Conservation (phyloP, 192 early-diverging fungal species). For the Backusella tuberculispora region DNA sequence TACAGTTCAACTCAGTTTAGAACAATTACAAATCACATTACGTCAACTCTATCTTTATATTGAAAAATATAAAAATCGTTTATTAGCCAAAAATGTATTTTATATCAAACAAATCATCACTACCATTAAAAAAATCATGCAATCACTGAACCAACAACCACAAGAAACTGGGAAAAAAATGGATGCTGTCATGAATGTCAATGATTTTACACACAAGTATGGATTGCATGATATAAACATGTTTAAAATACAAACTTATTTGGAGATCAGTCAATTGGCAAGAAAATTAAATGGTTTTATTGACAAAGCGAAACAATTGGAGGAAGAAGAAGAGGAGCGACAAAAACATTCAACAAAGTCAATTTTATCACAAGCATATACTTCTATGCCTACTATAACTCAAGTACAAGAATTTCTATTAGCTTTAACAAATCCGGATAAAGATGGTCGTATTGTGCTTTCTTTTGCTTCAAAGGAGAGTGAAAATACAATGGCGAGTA, state of each 20-base stretch:
- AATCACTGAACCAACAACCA: conserved; percentile 18
- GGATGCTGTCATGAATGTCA: conserved; percentile 53
- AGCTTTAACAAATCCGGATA: conserved; percentile 60
- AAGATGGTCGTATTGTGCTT: conserved; percentile 73
- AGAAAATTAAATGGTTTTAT: conserved; percentile 65
- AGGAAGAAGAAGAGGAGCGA: conserved; percentile 7
- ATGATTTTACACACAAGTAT: conserved; percentile 71
- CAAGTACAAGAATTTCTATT: conserved; percentile 60
- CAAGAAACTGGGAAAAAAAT: conserved; percentile 22
- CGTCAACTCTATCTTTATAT: conserved; percentile 71
- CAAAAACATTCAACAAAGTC: not conserved
- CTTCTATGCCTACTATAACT: conserved; percentile 46
- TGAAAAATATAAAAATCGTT: conserved; percentile 63
- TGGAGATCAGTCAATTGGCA: conserved; percentile 71
- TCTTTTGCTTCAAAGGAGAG: conserved; percentile 22
- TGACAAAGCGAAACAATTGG: conserved; percentile 40
- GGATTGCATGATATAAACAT: conserved; percentile 83
- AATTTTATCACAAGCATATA: not conserved
- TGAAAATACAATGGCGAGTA: conserved; percentile 5
- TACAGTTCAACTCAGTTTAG: conserved; percentile 58
- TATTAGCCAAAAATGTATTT: conserved; percentile 72
- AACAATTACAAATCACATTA: conserved; percentile 53
- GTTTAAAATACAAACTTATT: conserved; percentile 73
- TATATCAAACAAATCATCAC: conserved; percentile 78
- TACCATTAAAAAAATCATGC: conserved; percentile 59